Conservation (phyloP, 75 land plant genomes). For the Selaginella tamariscina region DNA sequence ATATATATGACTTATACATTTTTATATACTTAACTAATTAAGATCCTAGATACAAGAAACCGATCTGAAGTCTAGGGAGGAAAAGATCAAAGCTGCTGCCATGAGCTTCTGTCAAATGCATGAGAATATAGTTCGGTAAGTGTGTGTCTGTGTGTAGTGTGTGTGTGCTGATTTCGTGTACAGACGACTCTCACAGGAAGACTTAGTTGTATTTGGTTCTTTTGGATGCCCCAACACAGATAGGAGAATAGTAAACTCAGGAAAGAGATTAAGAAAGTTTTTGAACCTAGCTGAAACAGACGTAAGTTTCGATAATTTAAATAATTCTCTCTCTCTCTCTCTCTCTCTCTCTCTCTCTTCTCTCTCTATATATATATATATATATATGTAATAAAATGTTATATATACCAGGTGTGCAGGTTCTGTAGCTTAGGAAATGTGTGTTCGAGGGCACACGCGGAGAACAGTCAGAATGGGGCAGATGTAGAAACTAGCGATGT, state of each 20-base stretch:
- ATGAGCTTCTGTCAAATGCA: neutral
- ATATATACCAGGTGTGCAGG: constrained; percentile 60
- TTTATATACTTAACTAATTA: no score
- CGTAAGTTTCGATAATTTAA: constrained; percentile 34
- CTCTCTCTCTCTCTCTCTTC: no score
- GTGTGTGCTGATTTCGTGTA: neutral
- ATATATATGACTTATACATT: no score
- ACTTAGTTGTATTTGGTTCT: constrained; percentile 38
- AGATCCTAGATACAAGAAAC: no score
- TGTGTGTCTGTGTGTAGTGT: neutral
- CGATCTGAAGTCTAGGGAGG: neutral
- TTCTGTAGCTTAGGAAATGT: constrained; percentile 58
- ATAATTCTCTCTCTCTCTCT: no score
- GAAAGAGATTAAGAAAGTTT: constrained; percentile 74
- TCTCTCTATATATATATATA: no score
- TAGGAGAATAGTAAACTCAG: constrained; percentile 77
- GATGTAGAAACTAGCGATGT: constrained; percentile 63
- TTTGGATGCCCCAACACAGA: constrained; percentile 72
- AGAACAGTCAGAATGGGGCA: constrained; percentile 31
- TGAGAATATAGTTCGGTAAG: neutral
- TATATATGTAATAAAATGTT: neutral
- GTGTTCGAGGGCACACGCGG: constrained; percentile 52
- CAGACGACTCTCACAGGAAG: constrained; percentile 20
- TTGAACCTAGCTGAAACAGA: constrained; percentile 55
- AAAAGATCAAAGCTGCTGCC: neutral